Evolutionary conservation across 805 yeast genomes (phyloP).

Genomic region (Wickerhamiella parazyma): DNA sequence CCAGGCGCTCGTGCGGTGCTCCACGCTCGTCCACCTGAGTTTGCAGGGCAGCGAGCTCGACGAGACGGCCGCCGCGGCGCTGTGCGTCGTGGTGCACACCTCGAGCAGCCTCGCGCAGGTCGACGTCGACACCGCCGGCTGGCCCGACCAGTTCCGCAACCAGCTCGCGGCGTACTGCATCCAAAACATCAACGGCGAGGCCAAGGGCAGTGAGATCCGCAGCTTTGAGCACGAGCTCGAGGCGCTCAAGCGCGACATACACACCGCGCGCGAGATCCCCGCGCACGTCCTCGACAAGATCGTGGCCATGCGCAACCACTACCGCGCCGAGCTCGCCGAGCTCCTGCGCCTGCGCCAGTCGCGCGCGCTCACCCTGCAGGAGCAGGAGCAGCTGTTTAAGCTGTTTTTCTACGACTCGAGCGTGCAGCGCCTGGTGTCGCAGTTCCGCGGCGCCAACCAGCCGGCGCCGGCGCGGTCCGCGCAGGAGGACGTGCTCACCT

Average conservation of each 20-base stretch:
- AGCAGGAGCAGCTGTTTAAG: conserved; percentile 18
- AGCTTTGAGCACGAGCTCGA: conserved; percentile 9
- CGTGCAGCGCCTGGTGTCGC: conserved; percentile 16
- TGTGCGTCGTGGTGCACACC: conserved; percentile 55
- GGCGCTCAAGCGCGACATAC: neutral
- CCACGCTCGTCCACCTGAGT: conserved; percentile 52
- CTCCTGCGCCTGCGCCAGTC: conserved; percentile 13
- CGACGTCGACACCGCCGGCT: conserved; percentile 49
- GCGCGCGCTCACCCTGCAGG: conserved; percentile 15
- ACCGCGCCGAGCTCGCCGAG: conserved; percentile 15
- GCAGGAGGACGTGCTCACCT: conserved; percentile 13
- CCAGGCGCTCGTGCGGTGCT: conserved; percentile 57
- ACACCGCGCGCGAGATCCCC: conserved; percentile 1
- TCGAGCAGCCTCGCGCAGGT: conserved; percentile 52
- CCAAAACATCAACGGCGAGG: conserved; percentile 45
- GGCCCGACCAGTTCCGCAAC: conserved; percentile 52
- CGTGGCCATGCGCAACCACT: conserved; percentile 14
- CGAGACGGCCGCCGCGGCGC: conserved; percentile 45
- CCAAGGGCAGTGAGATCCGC: conserved; percentile 11
- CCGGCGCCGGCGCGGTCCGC: neutral
- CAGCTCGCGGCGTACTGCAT: conserved; percentile 66
- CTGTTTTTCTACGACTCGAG: conserved; percentile 17
- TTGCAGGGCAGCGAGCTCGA: conserved; percentile 50
- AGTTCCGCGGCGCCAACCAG: neutral
- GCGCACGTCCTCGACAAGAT: conserved; percentile 12